Conservation (phyloP, 192 early-diverging fungal species). For the Backusella circina region DNA sequence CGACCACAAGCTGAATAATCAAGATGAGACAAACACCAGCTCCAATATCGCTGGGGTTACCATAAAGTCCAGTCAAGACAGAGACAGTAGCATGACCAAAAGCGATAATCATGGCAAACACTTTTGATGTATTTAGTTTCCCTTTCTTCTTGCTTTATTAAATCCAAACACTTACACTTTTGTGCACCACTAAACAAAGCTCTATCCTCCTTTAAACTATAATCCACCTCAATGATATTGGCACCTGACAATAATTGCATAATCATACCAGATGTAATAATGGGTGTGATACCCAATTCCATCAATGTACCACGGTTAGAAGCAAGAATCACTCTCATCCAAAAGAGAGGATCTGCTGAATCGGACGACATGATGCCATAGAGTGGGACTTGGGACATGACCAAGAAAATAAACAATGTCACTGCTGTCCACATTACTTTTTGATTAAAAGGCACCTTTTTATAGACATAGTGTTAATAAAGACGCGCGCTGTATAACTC, state of each 20-base stretch:
- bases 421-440: constrained; percentile 99
- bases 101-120: constrained; percentile 98
- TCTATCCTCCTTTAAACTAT: constrained; percentile 97
- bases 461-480: background rate
- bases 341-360: constrained; percentile 98
- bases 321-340: constrained; percentile 99
- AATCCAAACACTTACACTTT: constrained; percentile 59
- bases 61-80: constrained; percentile 98
- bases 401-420: constrained; percentile 98
- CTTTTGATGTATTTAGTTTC: constrained; percentile 27
- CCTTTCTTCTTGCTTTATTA: background rate
- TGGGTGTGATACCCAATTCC: constrained; percentile 99
- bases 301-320: constrained; percentile 99
- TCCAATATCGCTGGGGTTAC: constrained; percentile 93
- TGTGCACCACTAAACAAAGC: constrained; percentile 99
- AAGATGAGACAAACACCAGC: constrained; percentile 95
- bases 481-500: background rate
- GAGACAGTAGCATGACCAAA: constrained; percentile 98
- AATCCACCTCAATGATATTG: constrained; percentile 98
- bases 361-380: constrained; percentile 99
- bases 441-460: constrained; percentile 94
- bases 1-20: constrained; percentile 95
- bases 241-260: constrained; percentile 99
- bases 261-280: constrained; percentile 99
- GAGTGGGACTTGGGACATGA: constrained; percentile 98